Evolutionary conservation across 192 early-diverging fungal species (phyloP).

Genomic region (Spizellomyces sp.): DNA sequence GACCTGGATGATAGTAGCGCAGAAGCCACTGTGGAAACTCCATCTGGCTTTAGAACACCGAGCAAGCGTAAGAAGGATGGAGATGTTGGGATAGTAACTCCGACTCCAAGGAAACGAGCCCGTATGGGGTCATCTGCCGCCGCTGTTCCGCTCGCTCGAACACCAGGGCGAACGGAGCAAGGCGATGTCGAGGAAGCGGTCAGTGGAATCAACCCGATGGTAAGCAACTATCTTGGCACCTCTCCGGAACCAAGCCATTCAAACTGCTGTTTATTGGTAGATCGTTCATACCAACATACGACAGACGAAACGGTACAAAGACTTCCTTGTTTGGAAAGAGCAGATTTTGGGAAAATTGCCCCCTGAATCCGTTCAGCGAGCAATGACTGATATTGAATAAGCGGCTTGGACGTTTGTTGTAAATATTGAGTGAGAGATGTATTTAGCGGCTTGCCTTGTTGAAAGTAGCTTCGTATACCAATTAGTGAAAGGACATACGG

Average conservation of each 20-base stretch:
- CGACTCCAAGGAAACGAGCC: slow-evolving; percentile 7
- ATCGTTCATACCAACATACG: slow-evolving; percentile 1
- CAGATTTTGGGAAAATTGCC: neutral
- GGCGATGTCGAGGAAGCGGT: neutral
- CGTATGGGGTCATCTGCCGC: slow-evolving; percentile 14
- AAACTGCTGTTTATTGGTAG: neutral
- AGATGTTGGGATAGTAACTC: neutral
- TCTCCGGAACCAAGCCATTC: neutral
- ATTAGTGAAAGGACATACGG: too few relatives aligned
- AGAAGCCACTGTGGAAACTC: neutral
- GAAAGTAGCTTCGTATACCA: too few relatives aligned
- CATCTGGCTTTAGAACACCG: neutral
- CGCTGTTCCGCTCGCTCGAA: neutral
- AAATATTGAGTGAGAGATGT: too few relatives aligned
- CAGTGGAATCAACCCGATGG: neutral
- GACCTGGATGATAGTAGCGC: neutral
- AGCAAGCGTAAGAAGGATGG: neutral
- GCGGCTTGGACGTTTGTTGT: too few relatives aligned
- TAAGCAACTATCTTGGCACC: neutral
- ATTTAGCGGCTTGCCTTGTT: too few relatives aligned
- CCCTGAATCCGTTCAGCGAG: too few relatives aligned
- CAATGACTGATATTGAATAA: too few relatives aligned
- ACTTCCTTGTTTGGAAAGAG: neutral
- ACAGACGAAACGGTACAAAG: neutral
- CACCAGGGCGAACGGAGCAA: neutral